Base-by-base conservation (phyloP, 805 yeast genomes). In the Dipodascus geniculatus region DNA sequence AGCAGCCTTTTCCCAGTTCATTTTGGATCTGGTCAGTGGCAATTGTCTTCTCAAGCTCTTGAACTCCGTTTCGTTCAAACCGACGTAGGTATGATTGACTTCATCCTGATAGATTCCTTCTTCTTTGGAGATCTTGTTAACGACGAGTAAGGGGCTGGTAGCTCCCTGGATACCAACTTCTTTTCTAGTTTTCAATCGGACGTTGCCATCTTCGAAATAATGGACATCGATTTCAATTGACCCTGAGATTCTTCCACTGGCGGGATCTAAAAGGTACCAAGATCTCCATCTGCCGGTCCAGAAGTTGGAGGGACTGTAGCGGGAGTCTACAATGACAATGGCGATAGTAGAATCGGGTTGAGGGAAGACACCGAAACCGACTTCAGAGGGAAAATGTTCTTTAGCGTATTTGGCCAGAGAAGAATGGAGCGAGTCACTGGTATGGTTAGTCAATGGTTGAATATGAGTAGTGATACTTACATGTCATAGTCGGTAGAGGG, bases 191-290 rank as follows among this genome's bases (percentile, higher is more conserved):
- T 78, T 81, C 62, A 93, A 77, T 52, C 91, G 77, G 19, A 91
- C 98, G 63, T 91, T 91, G 28, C 99, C 99, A 61, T 91, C 98
- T 70, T 91, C 99, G 66, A 79, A 93, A 68, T 90, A 93, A 68
- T 91, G 99, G 44, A 90, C 84, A 59, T 87, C 90, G 31, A 89
- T 76, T 20, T 66, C 68, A 35, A 87, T 75, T 17, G 55, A 44
- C 2, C 95, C 96, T 2, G 58, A 60, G 16, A 85, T 57, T 3
- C 65, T 53, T 0, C 65, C 63, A 0, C 64, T 56, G 1, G 64
- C 56, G 2, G 60, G 31, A 60, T 75, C 66, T 54, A 77, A 71
- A 3, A 69, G 63, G 68, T 87, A 89, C 56, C 72, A 70, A 0
- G 95, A 82, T 52, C 73, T 78, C 96, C 97, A 89, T 65, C 81